Conservation (phyloP, 495 filamentous ascomycete genomes). For the Xylaria curta region DNA sequence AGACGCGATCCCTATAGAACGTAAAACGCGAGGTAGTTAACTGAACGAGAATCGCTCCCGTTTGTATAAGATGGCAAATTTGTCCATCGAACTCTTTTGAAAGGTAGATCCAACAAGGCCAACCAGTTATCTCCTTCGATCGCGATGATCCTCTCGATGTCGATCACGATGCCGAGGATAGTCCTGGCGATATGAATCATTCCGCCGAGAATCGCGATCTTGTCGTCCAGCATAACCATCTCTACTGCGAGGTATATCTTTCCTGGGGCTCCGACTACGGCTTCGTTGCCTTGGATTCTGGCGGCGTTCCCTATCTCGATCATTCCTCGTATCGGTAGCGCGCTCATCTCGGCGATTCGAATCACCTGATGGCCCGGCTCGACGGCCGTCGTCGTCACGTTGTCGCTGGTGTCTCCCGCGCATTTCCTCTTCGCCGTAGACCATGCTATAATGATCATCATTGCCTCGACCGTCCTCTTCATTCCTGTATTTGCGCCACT, state of each 20-base stretch:
- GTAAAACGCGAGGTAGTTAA: not conserved
- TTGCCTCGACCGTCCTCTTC: constrained; percentile 61
- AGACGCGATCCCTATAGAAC: constrained; percentile 17
- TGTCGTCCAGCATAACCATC: constrained; percentile 26
- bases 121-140: constrained; percentile 34
- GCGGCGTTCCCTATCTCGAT: constrained; percentile 29
- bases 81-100: not conserved
- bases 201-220: constrained; percentile 27
- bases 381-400: constrained; percentile 24
- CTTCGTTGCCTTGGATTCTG: constrained; percentile 26
- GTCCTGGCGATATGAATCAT: constrained; percentile 35
- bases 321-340: constrained; percentile 28
- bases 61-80: not conserved
- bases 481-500: constrained; percentile 86
- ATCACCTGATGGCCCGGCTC: constrained; percentile 12
- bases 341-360: not conserved
- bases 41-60: not conserved
- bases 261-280: constrained; percentile 49
- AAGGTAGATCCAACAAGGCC: not conserved
- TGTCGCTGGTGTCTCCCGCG: constrained; percentile 51
- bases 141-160: constrained; percentile 27
- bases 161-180: constrained; percentile 36
- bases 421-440: constrained; percentile 79
- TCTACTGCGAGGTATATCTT: constrained; percentile 34
- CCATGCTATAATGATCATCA: constrained; percentile 72